A percentile compares a stretch with the other conserved stretches of the same genome.
phyloP scores from a whole-genome alignment of 2,329 filamentous ascomycete species.

The Ophiostoma sp. region DNA sequence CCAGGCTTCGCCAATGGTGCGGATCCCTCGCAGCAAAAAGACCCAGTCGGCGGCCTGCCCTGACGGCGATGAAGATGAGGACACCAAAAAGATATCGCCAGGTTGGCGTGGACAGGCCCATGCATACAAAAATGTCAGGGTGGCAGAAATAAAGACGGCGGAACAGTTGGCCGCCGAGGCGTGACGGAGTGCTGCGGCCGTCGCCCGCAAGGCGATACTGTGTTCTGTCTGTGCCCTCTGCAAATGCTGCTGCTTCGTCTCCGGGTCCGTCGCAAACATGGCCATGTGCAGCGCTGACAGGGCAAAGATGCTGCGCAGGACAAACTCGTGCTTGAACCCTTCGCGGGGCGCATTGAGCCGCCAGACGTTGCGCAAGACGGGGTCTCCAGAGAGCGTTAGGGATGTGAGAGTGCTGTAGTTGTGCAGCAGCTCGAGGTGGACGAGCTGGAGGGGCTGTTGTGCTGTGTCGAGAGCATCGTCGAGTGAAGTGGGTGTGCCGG shows the following conservation, averaged over 20 bases:
- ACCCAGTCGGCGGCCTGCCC: slow-evolving; percentile 3
- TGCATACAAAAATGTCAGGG: neutral
- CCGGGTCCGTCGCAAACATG: slow-evolving; percentile 31
- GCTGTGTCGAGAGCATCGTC: neutral
- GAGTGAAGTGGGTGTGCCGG: neutral
- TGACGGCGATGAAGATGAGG: neutral
- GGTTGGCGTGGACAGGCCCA: slow-evolving; percentile 3
- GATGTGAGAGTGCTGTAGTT: slow-evolving; percentile 53
- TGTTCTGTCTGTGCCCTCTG: neutral
- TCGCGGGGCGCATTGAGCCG: slow-evolving; percentile 49
- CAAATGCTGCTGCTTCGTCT: slow-evolving; percentile 37
- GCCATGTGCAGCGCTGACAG: slow-evolving; percentile 53
- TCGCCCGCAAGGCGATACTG: slow-evolving; percentile 31
- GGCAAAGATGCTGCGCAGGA: slow-evolving; percentile 51
- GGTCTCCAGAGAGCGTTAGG: slow-evolving; percentile 47
- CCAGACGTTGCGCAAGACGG: slow-evolving; percentile 47
- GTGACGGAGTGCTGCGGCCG: neutral
- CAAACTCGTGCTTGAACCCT: slow-evolving; percentile 48
- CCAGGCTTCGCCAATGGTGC: neutral
- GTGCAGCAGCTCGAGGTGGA: slow-evolving; percentile 54
- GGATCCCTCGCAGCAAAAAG: neutral
- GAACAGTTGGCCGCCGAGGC: slow-evolving; percentile 8
- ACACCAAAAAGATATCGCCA: neutral
- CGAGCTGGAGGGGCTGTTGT: slow-evolving; percentile 2
- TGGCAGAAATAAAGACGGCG: slow-evolving; percentile 36